These are phyloP conservation scores for Lyophyllum decastes DNA, from an alignment of 768 basidiomycete genomes.

Conservation along the genomic window DNA sequence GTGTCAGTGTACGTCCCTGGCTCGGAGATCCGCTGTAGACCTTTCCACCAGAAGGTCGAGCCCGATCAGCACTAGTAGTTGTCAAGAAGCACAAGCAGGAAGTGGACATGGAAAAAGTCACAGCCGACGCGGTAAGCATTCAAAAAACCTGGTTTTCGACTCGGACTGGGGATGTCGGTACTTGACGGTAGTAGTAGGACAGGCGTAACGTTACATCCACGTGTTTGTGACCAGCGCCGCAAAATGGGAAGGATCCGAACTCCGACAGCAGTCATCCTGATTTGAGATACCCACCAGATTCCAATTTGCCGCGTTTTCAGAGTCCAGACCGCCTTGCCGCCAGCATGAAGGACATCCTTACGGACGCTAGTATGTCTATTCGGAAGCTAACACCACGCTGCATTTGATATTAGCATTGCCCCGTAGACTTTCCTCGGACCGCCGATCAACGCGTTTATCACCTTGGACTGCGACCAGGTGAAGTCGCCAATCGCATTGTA, in stretches of 20 bases:
- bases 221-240: neutral
- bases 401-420: neutral
- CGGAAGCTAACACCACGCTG: neutral
- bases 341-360: slow-evolving; percentile 42
- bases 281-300: too few relatives aligned
- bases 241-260: neutral
- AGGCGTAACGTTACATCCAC: neutral
- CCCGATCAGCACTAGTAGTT: too few relatives aligned
- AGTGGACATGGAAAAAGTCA: too few relatives aligned
- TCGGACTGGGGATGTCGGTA: too few relatives aligned
- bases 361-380: slow-evolving; percentile 63
- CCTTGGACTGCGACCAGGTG: slow-evolving; percentile 71
- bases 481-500: slow-evolving; percentile 82
- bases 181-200: neutral
- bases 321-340: neutral
- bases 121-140: too few relatives aligned
- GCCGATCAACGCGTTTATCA: slow-evolving; percentile 77
- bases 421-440: slow-evolving; percentile 75
- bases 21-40: neutral
- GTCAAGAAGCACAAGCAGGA: too few relatives aligned
- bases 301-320: neutral
- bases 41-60: neutral
- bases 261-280: too few relatives aligned
- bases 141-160: too few relatives aligned
- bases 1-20: neutral